Evolutionary conservation across 192 early-diverging fungal genomes (phyloP).

Genomic region (Backusella liffmaniae): DNA sequence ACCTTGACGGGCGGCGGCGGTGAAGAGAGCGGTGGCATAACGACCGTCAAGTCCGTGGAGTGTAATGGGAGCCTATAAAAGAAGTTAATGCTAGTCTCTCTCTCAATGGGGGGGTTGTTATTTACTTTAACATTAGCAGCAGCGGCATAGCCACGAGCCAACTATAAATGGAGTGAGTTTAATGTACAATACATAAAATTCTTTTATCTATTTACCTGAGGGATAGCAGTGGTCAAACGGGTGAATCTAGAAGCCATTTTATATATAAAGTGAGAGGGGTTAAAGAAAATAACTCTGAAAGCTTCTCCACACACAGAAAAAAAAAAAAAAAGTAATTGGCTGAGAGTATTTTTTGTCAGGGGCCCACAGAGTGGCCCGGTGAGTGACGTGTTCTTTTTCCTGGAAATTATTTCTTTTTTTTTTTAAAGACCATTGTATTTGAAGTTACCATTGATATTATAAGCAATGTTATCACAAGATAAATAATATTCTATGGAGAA

Average conservation of each 20-base stretch:
- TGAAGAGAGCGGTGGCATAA: slow-evolving; percentile 95
- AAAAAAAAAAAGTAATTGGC: background rate
- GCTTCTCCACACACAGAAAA: background rate
- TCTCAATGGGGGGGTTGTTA: background rate
- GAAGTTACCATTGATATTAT: too few species aligned
- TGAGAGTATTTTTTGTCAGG: slow-evolving; percentile 4
- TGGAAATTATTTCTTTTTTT: background rate
- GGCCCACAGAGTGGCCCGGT: background rate
- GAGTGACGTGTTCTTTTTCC: background rate
- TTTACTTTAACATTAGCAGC: slow-evolving; percentile 8
- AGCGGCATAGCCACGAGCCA: slow-evolving; percentile 14
- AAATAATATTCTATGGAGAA: too few species aligned
- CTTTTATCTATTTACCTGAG: background rate
- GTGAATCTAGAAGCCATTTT: slow-evolving; percentile 20
- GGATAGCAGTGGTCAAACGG: slow-evolving; percentile 9
- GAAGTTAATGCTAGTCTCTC: background rate
- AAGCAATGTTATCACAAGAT: too few species aligned
- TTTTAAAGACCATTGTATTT: too few species aligned
- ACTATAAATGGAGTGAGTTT: background rate
- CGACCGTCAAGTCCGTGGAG: slow-evolving; percentile 95
- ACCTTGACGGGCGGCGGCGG: slow-evolving; percentile 85
- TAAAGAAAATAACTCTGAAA: too few species aligned
- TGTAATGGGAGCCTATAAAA: slow-evolving; percentile 68
- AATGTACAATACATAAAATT: background rate
- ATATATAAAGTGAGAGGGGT: slow-evolving; percentile 8